A percentile compares a stretch with the other conserved stretches of the same genome.
These are phyloP conservation scores for Magnaporthiopsis poae DNA, from an alignment of 2,329 filamentous ascomycete species.

Conservation along the genomic window DNA sequence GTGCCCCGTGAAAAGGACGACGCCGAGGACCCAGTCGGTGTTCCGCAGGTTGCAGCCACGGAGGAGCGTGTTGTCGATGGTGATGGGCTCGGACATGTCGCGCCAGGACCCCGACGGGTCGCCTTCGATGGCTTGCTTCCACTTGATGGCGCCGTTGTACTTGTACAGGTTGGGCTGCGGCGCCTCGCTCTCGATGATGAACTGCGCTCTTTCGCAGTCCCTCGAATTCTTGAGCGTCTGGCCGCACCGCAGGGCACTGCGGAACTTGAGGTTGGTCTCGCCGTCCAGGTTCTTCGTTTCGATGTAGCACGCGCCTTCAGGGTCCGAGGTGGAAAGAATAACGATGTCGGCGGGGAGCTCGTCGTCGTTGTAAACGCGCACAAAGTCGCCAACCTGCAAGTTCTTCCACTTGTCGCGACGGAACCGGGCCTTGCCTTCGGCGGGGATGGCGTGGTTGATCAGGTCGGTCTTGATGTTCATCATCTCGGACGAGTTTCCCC, in stretches of 20 bases:
- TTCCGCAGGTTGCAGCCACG: slow-evolving; percentile 89
- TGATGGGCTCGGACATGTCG: slow-evolving; percentile 83
- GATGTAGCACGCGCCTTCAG: slow-evolving; percentile 89
- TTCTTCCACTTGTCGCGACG: slow-evolving; percentile 94
- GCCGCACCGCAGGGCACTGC: slow-evolving; percentile 79
- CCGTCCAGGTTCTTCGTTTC: slow-evolving; percentile 98
- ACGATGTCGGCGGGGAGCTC: slow-evolving; percentile 90
- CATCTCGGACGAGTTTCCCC: slow-evolving; percentile 28
- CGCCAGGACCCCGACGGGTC: slow-evolving; percentile 52
- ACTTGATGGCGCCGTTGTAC: slow-evolving; percentile 82
- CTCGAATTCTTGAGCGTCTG: slow-evolving; percentile 74
- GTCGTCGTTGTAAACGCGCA: slow-evolving; percentile 92
- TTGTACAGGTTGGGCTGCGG: slow-evolving; percentile 92
- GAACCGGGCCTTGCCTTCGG: slow-evolving; percentile 67
- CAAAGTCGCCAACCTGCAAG: slow-evolving; percentile 87
- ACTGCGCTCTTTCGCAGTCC: slow-evolving; percentile 84
- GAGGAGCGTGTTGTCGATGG: slow-evolving; percentile 88
- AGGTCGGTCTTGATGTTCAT: slow-evolving; percentile 46
- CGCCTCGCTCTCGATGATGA: slow-evolving; percentile 78
- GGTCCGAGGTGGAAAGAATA: slow-evolving; percentile 83
- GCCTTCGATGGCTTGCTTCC: slow-evolving; percentile 61
- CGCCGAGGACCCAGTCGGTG: slow-evolving; percentile 87
- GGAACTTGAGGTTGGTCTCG: slow-evolving; percentile 93
- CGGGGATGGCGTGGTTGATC: slow-evolving; percentile 59
- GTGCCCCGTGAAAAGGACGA: slow-evolving; percentile 87